Percentiles rank a stretch among this genome's conserved stretches.
These are phyloP conservation scores for Phytophthora constricta DNA, from an alignment of 352 stramenopile species.

Conservation along the genomic window DNA sequence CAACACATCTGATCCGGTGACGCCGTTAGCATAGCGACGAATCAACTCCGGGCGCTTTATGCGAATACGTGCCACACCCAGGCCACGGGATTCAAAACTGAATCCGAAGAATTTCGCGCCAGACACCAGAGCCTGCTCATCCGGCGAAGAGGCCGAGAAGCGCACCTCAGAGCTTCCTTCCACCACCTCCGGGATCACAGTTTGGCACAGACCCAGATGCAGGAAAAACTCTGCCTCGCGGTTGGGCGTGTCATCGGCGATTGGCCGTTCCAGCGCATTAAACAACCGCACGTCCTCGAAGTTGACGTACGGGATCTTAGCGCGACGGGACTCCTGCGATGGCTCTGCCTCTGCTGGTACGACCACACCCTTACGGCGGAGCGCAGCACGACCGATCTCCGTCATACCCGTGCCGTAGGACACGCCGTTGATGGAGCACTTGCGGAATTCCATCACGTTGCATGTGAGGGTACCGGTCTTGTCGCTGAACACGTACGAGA, in stretches of 20 bases:
- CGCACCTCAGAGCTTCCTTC: slow-evolving; percentile 62
- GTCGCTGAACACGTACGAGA: slow-evolving; percentile 93
- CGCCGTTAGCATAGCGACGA: slow-evolving; percentile 33
- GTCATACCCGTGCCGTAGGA: slow-evolving; percentile 91
- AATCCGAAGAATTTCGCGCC: slow-evolving; percentile 86
- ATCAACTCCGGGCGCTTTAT: slow-evolving; percentile 46
- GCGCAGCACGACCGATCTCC: slow-evolving; percentile 76
- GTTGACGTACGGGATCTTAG: slow-evolving; percentile 78
- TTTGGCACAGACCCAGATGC: slow-evolving; percentile 84
- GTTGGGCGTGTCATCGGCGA: slow-evolving; percentile 33
- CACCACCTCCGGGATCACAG: slow-evolving; percentile 70
- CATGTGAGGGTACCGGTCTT: slow-evolving; percentile 95
- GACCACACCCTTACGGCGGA: slow-evolving; percentile 65
- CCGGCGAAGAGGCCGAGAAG: slow-evolving; percentile 82
- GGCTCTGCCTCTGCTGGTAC: slow-evolving; percentile 52
- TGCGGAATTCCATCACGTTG: slow-evolving; percentile 96
- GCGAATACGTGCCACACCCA: slow-evolving; percentile 69
- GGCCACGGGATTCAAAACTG: slow-evolving; percentile 68
- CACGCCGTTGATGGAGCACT: slow-evolving; percentile 93
- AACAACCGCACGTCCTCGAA: slow-evolving; percentile 73
- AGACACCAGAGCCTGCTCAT: slow-evolving; percentile 91
- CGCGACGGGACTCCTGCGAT: slow-evolving; percentile 16
- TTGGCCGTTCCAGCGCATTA: slow-evolving; percentile 44
- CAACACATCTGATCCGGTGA: slow-evolving; percentile 49
- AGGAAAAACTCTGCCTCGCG: slow-evolving; percentile 85